Conservation (phyloP, 1,139 yeast species). For the Geotrichum klebahnii region DNA sequence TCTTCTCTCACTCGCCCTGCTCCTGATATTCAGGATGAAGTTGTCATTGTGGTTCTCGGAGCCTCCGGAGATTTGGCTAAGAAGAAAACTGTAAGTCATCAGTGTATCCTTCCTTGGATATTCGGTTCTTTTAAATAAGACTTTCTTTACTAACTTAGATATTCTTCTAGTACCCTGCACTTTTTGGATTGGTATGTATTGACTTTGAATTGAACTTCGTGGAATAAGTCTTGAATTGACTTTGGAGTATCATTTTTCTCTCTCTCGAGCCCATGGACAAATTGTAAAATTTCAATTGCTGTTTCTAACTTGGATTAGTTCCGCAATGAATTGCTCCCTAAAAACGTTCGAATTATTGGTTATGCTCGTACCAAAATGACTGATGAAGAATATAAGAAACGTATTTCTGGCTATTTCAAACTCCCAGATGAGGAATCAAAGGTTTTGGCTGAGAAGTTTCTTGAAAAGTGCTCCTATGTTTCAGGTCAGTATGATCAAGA, state of each 20-base stretch:
- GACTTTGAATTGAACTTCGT: conserved; percentile 1
- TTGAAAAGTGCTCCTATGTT: conserved; percentile 60
- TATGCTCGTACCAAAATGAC: conserved; percentile 81
- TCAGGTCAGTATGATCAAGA: conserved; percentile 76
- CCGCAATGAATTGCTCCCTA: conserved; percentile 77
- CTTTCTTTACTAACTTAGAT: neutral
- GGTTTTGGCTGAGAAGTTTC: conserved; percentile 57
- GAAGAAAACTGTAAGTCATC: conserved; percentile 75
- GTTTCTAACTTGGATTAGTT: conserved; percentile 36
- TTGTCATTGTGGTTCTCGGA: conserved; percentile 72
- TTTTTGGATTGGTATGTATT: conserved; percentile 16
- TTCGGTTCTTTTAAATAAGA: conserved; percentile 13
- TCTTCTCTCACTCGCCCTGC: conserved; percentile 8
- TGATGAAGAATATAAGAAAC: conserved; percentile 59
- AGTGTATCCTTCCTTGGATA: conserved; percentile 47
- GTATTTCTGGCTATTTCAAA: conserved; percentile 66
- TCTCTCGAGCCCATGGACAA: too few relatives aligned
- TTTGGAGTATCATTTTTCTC: too few relatives aligned
- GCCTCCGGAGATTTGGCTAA: conserved; percentile 97
- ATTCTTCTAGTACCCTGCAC: conserved; percentile 16
- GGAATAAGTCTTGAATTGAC: neutral
- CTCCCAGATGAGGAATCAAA: conserved; percentile 45
- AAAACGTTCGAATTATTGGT: conserved; percentile 71
- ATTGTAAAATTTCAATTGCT: too few relatives aligned
- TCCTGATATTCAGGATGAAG: conserved; percentile 17